These are phyloP conservation scores for Bruguiera gymnorhiza DNA, from an alignment of 345 rosid genomes.

Conservation along the genomic window DNA sequence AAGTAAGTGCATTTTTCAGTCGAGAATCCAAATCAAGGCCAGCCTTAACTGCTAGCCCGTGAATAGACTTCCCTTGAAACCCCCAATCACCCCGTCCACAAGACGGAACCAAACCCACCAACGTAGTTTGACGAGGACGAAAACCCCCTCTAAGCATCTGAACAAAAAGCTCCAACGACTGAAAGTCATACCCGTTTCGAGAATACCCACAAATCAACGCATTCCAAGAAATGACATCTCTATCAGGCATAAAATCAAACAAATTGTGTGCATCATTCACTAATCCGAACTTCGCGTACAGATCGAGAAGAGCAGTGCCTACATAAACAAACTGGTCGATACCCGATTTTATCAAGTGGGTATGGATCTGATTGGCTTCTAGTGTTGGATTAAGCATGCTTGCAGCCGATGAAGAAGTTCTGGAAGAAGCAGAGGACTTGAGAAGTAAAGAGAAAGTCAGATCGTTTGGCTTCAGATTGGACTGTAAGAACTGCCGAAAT, in stretches of 20 bases:
- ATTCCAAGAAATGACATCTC: conserved; percentile 77
- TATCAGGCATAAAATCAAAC: conserved; percentile 63
- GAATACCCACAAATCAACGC: conserved; percentile 76
- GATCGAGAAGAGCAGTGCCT: conserved; percentile 51
- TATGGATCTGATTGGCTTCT: conserved; percentile 46
- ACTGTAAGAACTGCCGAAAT: conserved; percentile 54
- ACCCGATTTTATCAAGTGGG: conserved; percentile 55
- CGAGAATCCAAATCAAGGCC: conserved; percentile 53
- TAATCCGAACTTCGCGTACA: conserved; percentile 43
- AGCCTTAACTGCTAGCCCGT: conserved; percentile 50
- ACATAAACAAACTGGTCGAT: conserved; percentile 48
- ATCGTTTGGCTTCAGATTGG: conserved; percentile 43
- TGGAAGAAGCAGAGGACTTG: conserved; percentile 31
- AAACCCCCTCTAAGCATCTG: conserved; percentile 58
- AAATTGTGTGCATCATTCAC: conserved; percentile 34
- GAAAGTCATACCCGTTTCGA: conserved; percentile 42
- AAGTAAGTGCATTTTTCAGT: conserved; percentile 53
- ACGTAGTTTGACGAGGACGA: conserved; percentile 43
- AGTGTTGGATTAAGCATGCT: conserved; percentile 9
- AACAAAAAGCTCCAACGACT: conserved; percentile 47
- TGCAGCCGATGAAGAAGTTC: conserved; percentile 16
- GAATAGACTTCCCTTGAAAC: conserved; percentile 61
- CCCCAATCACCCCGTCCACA: conserved; percentile 47
- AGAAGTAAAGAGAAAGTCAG: conserved; percentile 55
- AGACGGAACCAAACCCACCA: conserved; percentile 62